Evolutionary conservation across 179 eudicot genomes (phyloP), one percentile per base, ranked within the genome.

Genomic region (Actinidia chinensis): DNA sequence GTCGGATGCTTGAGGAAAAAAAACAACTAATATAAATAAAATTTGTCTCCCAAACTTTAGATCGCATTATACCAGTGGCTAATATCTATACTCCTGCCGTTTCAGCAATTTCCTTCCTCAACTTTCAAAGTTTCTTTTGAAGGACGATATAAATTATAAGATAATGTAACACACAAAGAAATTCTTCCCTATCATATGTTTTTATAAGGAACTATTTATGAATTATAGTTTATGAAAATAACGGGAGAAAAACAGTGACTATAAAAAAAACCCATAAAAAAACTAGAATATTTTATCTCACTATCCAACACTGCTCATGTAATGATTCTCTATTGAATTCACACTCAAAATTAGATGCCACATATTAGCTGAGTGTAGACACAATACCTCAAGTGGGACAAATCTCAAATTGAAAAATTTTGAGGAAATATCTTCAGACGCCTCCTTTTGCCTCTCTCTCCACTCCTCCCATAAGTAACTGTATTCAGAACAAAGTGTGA

Each of bases 401-500:
- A 92, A 96, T 71, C 97, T 88, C 55, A 96, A 67, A 78, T 88
- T 96, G 28, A 80, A 69, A 83, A 94, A 90, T 60, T 84, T 91
- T 72, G 91, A 83, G 71, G 86, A 81, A 54, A 87, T 66, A 78
- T 91, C 97, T 78, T 91, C 97, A 73, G 82, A 78, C 64, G 90
- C 55, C 59, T 82, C 98, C 83, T 90, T 90, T 46, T 88, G 88
- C 87, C 89, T 91, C 83, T 90, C 98, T 82, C 87, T 96, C 99
- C 99, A 96, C 83, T 96, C 99, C 87, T 96, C 99, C 84, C 88
- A 90, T 66, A 96, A 81, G 72, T 96, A 96, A 83, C 99, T 96
- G 92, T 46, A 76, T 74, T 71, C 55, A 12, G 59, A 42, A 4
- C 6, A 17, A 71, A 28, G 11, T 4, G 47, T 9, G 11, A 40